Evolutionary conservation across 352 stramenopile species (phyloP), one percentile per base, ranked within the genome.

Genomic region (Globisporangium splendens): DNA sequence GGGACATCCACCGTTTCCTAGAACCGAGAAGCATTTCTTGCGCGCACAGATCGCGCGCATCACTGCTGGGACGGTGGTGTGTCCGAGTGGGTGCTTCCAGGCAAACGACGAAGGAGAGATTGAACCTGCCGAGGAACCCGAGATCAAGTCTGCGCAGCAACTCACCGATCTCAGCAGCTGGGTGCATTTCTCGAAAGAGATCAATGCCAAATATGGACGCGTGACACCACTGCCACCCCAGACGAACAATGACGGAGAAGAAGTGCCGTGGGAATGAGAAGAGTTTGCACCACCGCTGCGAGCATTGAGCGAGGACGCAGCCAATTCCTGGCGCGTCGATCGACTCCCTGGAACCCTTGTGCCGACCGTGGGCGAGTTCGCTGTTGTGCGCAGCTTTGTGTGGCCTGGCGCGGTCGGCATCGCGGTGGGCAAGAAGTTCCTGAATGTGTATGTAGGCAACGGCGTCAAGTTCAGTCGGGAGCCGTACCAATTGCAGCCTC

Each of bases 31-130:
- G 24, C 75, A 97, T 53, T 95, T 93, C 42, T 51, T 98, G 8
- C 83, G 91, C 42, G 86, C 90, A 2, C 83, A 96, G 62, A 96
- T 97, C 61, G 91, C 90, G 42, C 88, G 88, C 43, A 97, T 98
- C 65, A 88, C 79, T 20, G 67, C 86, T 3, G 73, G 75, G 4
- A 95, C 83, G 0, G 86, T 89, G 3, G 56, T 98, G 18, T 93
- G 84, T 39, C 91, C 91, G 17, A 68, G 72, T 20, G 91, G 91
- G 20, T 96, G 91, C 63, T 97, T 96, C 54, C 76, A 92, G 46
- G 63, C 76, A 3, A 82, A 70, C 28, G 84, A 96, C 31, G 68
- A 22, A 55, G 86, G 86, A 5, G 88, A 96, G 17, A 84, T 93
- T 10, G 68, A 75, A 38, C 80, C 86, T 28, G 69, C 63, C 0